phyloP scores from a whole-genome alignment of 2,329 filamentous ascomycete genomes.

The Plenodomus lindquistii region DNA sequence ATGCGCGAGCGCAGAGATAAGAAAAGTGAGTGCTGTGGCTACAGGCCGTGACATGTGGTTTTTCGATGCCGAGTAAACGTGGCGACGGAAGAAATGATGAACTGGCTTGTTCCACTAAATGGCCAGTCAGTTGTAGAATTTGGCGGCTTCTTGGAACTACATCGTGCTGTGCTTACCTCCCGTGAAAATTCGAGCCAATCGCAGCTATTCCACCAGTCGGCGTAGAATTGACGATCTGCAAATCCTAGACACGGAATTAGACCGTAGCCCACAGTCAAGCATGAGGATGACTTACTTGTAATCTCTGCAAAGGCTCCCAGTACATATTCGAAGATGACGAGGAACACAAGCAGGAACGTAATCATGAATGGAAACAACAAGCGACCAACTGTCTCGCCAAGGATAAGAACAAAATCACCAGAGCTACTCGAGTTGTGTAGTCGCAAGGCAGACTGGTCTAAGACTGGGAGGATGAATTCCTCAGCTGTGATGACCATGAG shows the following conservation, averaged over 20 bases:
- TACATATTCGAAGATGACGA: slow-evolving; percentile 97
- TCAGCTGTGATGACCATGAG: slow-evolving; percentile 88
- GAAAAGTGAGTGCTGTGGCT: slow-evolving; percentile 87
- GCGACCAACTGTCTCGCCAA: slow-evolving; percentile 87
- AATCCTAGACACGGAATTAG: slow-evolving; percentile 60
- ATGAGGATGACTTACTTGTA: slow-evolving; percentile 58
- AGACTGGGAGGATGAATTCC: slow-evolving; percentile 91
- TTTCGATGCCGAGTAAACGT: slow-evolving; percentile 86
- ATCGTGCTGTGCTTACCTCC: slow-evolving; percentile 60
- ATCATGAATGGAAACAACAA: slow-evolving; percentile 98
- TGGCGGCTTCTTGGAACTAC: too few relatives aligned
- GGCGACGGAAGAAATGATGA: slow-evolving; percentile 90
- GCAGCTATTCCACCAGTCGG: slow-evolving; percentile 72
- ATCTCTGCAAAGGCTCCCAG: slow-evolving; percentile 94
- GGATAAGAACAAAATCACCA: slow-evolving; percentile 73
- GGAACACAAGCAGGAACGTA: slow-evolving; percentile 90
- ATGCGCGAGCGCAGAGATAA: slow-evolving; percentile 86
- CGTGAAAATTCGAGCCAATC: slow-evolving; percentile 96
- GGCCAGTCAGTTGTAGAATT: too few relatives aligned
- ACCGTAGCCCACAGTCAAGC: background rate
- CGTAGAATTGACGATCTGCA: slow-evolving; percentile 91
- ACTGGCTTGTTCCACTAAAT: slow-evolving; percentile 51
- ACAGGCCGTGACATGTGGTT: slow-evolving; percentile 74
- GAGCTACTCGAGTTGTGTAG: slow-evolving; percentile 54
- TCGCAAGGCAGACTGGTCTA: slow-evolving; percentile 69